Base-by-base conservation (phyloP, 179 eudicot genomes). In the Dionaea muscipula region DNA sequence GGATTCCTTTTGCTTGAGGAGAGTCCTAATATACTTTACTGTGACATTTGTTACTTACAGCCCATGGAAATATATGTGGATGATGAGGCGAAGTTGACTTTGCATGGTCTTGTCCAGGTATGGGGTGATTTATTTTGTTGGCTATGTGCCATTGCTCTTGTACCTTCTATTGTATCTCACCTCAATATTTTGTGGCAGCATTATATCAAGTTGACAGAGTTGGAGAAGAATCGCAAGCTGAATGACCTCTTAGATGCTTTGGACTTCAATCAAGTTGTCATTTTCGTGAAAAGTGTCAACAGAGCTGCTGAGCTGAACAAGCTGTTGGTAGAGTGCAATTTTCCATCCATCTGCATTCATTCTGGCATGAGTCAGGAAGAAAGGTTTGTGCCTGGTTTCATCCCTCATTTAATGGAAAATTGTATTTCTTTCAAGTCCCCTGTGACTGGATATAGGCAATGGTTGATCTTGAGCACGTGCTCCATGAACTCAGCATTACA, bases 21-120 rank as follows among this genome's bases (percentile, higher is more conserved):
- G 75, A 68, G 71, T 64, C 68, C 85, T 83, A 79, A 84, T 75
- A 68, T 76, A 75, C 69, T 85, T 85, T 83, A 73, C 68, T 74
- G 50, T 85, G 75, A 75, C 75, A 53, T 80, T 84, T 84, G 61
- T 81, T 69, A 67, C 24, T 73, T 77, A 68, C 93, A 84, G 97
- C 98, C 98, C 24, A 91, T 91, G 98, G 98, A 91, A 75, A 91
- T 91, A 60, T 91, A 91, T 71, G 98, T 91, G 50, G 98, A 91
- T 60, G 95, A 91, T 55, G 98, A 91, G 68, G 94, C 98, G 56
- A 91, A 91, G 68, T 72, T 91, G 80, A 91, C 98, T 56, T 91
- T 91, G 35, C 98, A 91, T 31, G 98, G 98, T 47, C 95, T 91
- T 58, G 98, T 91, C 45, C 98, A 91, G 95, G 98, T 91, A 72